These are phyloP conservation scores for Auriscalpium vulgare DNA, from an alignment of 768 basidiomycete species.

Conservation along the genomic window DNA sequence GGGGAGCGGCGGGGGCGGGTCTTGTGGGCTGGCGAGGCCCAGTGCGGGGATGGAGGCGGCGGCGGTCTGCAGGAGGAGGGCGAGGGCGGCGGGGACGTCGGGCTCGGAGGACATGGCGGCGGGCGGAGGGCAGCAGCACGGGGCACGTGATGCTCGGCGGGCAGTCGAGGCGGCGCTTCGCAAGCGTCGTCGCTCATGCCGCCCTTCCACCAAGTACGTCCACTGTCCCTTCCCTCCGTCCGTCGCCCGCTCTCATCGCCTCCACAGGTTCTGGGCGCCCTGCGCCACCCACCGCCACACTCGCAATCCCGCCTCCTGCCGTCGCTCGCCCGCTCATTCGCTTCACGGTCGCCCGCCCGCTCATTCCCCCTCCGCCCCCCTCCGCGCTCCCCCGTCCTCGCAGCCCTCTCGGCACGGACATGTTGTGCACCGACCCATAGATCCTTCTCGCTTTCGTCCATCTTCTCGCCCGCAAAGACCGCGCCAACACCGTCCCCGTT, in stretches of 20 bases:
- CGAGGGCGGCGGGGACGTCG: neutral
- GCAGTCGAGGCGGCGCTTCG: neutral
- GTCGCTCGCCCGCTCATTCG: slow-evolving; percentile 18
- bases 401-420: neutral
- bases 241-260: slow-evolving; percentile 9
- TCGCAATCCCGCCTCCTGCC: slow-evolving; percentile 26
- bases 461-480: neutral
- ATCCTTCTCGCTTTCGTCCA: slow-evolving; percentile 3
- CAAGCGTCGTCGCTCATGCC: neutral
- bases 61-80: slow-evolving; percentile 13
- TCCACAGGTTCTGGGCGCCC: slow-evolving; percentile 30
- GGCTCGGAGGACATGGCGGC: slow-evolving; percentile 23
- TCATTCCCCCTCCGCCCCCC: neutral
- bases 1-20: slow-evolving; percentile 21
- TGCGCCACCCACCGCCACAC: slow-evolving; percentile 22
- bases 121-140: neutral
- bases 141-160: neutral
- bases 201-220: slow-evolving; percentile 2
- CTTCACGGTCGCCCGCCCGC: slow-evolving; percentile 8
- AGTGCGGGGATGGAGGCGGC: slow-evolving; percentile 22
- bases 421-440: slow-evolving; percentile 4
- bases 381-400: neutral
- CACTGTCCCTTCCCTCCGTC: slow-evolving; percentile 10
- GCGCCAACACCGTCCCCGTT: slow-evolving; percentile 43
- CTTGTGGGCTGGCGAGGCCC: slow-evolving; percentile 8